Percentiles rank a stretch among this genome's conserved stretches.
Evolutionary conservation across 179 eudicot genomes (phyloP).

Genomic region (Patellifolia procumbens): DNA sequence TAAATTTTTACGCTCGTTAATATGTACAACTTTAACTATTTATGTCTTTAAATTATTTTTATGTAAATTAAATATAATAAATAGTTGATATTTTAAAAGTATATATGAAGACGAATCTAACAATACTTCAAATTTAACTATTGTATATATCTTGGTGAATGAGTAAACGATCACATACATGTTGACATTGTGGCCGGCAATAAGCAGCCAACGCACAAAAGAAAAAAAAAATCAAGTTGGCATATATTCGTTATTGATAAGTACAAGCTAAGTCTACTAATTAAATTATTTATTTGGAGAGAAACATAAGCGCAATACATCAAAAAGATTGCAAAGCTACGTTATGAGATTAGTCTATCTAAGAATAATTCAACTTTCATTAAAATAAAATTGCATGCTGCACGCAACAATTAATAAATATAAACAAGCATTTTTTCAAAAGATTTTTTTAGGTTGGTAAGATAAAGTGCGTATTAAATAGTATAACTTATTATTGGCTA

Average conservation of each 20-base stretch:
- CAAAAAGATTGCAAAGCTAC: neutral
- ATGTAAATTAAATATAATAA: too few species aligned
- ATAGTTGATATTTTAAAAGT: too few species aligned
- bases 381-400: neutral
- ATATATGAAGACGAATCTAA: too few species aligned
- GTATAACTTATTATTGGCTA: too few species aligned
- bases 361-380: neutral
- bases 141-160: neutral
- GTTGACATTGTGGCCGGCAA: neutral
- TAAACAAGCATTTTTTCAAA: neutral
- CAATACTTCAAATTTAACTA: neutral
- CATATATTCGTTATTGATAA: too few species aligned
- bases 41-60: too few species aligned
- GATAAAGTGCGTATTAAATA: too few species aligned
- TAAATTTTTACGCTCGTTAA: too few species aligned
- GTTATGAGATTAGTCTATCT: neutral
- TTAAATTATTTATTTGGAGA: too few species aligned
- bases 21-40: too few species aligned
- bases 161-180: neutral
- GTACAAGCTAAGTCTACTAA: neutral
- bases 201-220: neutral
- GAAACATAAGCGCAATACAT: too few species aligned
- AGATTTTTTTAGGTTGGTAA: too few species aligned
- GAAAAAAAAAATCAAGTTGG: neutral
- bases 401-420: slow-evolving; percentile 8